phyloP scores from a whole-genome alignment of 1,139 yeast genomes.

The Yamadazyma aaseri region DNA sequence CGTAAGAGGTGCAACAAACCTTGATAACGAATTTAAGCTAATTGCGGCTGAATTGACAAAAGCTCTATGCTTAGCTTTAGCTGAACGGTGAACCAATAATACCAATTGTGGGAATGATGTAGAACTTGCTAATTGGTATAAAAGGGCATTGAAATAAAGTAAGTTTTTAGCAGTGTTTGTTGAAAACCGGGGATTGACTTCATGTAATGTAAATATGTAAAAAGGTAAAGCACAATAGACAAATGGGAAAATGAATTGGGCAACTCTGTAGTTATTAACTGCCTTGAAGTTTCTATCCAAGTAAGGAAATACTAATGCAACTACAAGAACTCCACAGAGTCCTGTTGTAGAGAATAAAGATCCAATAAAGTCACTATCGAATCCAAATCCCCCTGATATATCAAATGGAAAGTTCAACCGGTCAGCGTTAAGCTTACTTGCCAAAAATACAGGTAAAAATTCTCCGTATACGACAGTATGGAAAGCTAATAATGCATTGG shows the following conservation, averaged over 20 bases:
- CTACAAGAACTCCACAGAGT: constrained; percentile 50
- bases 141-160: constrained; percentile 23
- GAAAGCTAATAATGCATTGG: constrained; percentile 19
- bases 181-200: constrained; percentile 25
- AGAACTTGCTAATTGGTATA: constrained; percentile 38
- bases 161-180: constrained; percentile 22
- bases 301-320: constrained; percentile 52
- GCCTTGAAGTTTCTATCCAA: constrained; percentile 52
- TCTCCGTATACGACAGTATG: constrained; percentile 58
- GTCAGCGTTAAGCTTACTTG: constrained; percentile 39
- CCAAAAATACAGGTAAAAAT: constrained; percentile 59
- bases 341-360: constrained; percentile 56
- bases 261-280: constrained; percentile 41
- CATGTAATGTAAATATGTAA: constrained; percentile 41
- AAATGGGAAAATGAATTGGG: constrained; percentile 45
- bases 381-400: constrained; percentile 33
- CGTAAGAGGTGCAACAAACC: constrained; percentile 56
- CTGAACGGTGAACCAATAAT: constrained; percentile 47
- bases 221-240: constrained; percentile 51
- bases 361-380: constrained; percentile 50
- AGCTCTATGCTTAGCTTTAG: constrained; percentile 49
- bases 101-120: constrained; percentile 17
- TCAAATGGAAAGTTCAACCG: constrained; percentile 35
- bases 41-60: constrained; percentile 50
- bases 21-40: constrained; percentile 51